Evolutionary conservation across 192 early-diverging fungal species (phyloP), one percentile per base, ranked within the genome.

Genomic region (Umbelopsis ramanniana): DNA sequence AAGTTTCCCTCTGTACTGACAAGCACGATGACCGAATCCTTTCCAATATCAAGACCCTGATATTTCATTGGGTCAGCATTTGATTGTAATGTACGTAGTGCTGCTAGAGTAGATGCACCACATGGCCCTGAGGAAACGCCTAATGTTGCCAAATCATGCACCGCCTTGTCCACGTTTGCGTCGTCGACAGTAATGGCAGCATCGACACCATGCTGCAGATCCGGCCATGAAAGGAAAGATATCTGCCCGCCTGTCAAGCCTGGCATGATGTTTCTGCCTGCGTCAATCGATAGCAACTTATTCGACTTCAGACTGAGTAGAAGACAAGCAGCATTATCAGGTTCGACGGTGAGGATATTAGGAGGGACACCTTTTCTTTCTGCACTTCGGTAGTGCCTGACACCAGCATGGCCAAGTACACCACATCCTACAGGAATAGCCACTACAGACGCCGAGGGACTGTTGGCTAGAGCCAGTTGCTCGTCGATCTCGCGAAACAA

Each of bases 131-230:
- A 63, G 12, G 57, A 63, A 10, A 63, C 57, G 24, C 35, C 2
- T 2, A 63, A 26, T 37, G 5, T 4, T 6, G 26, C 33, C 2
- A 63, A 26, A 17, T 63, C 57, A 19, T 63, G 57, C 3, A 63
- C 57, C 6, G 57, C 57, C 26, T 37, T 63, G 57, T 63, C 33
- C 10, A 63, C 57, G 26, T 37, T 26, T 19, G 33, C 33, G 33
- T 63, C 57, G 33, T 35, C 37, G 8, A 63, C 57, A 37, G 57
- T 35, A 17, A 63, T 63, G 57, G 57, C 57, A 19, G 57, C 57
- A 14, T 63, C 57, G 1, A 63, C 57, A 17, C 57, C 57, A 37
- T 22, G 6, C 3, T 63, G 26, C 29, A 63, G 57, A 19, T 63
- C 57, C 6, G 57, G 57, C 57, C 57, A 63, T 5, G 57, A 63